Base-by-base conservation (phyloP, 208 protist genomes). In the Acanthamoeba culbertsoni region DNA sequence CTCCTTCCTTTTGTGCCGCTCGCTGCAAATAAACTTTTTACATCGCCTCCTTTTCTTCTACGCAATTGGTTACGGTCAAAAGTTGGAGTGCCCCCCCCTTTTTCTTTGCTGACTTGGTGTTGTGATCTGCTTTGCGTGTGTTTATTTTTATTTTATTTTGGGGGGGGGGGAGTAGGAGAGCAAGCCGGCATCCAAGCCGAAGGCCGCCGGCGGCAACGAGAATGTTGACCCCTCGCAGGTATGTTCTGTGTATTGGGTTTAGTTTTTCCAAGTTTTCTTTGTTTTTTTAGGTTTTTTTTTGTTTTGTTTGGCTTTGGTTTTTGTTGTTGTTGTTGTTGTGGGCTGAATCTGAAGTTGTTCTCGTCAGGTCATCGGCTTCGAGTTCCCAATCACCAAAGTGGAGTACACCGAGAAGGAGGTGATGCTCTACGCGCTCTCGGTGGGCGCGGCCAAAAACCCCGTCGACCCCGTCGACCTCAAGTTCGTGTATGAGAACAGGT, bases 391-490 rank as follows among this genome's bases (percentile, higher is more conserved):
- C 7, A 37, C 35, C 51, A 86, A n/a, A 48, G 51, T 94, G 35
- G 23, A 23, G n/a, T 94, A 91, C 91, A 46, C 26, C 53, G 91
- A 91, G 18, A 62, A 71, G 46, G 91, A 95, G 43, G 57, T 92
- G 26, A 55, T 75, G 23, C 59, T 94, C n/a, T 95, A 95, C 63
- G 94, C 94, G 7, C 82, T 94, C 18, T 82, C 84, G 18, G 48
- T 94, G 20, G 94, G 94, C 42, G 89, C 94, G 33, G 46, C 55
- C n/a, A 37, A 42, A 26, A 35, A 92, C 12, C 86, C 86, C 20
- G 35, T 77, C 40, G 31, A 86, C 51, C 42, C 45, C 8, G 33
- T 20, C n/a, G 94, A 94, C 6, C 55, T 94, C 20, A 28, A 33
- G 10, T 88, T 82, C 51, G 35, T 86, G 26, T 95, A 93, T n/a